Percentiles rank a stretch among this genome's conserved stretches.
These are phyloP conservation scores for Aurinia saxatilis DNA, from an alignment of 345 rosid species.

Conservation along the genomic window DNA sequence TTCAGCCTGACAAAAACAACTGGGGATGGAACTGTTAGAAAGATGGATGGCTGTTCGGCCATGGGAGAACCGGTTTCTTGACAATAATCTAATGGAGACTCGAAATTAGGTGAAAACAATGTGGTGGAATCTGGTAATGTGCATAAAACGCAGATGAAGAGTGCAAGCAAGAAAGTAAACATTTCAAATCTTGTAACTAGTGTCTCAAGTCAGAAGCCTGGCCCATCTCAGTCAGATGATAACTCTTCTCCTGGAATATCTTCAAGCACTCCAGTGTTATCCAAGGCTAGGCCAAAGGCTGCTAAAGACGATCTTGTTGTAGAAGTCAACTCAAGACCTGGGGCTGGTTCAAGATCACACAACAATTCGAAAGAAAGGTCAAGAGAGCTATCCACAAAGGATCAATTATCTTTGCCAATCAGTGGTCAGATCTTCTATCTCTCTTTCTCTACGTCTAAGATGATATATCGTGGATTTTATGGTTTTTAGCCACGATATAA, in stretches of 20 bases:
- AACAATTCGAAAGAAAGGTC: slow-evolving; percentile 93
- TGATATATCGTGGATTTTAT: no score
- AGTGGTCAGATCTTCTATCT: slow-evolving; percentile 40
- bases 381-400: slow-evolving; percentile 40
- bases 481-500: no score
- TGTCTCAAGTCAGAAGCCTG: slow-evolving; percentile 51
- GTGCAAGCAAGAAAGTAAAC: slow-evolving; percentile 42
- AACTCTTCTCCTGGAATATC: slow-evolving; percentile 58
- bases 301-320: slow-evolving; percentile 38
- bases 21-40: slow-evolving; percentile 99
- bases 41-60: slow-evolving; percentile 99
- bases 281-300: slow-evolving; percentile 49
- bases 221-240: slow-evolving; percentile 64
- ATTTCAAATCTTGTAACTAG: slow-evolving; percentile 35
- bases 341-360: slow-evolving; percentile 50
- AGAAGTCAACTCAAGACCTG: slow-evolving; percentile 49
- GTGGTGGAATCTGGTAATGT: slow-evolving; percentile 39
- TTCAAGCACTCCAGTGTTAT: slow-evolving; percentile 40
- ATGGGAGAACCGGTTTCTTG: slow-evolving; percentile 98
- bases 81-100: slow-evolving; percentile 72
- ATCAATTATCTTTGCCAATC: slow-evolving; percentile 69
- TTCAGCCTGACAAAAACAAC: slow-evolving; percentile 90
- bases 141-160: slow-evolving; percentile 44
- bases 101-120: slow-evolving; percentile 46
- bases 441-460: no score